Conservation (phyloP, 225 moss, liverwort and hornwort species). For the Pseudoscleropodium purum region DNA sequence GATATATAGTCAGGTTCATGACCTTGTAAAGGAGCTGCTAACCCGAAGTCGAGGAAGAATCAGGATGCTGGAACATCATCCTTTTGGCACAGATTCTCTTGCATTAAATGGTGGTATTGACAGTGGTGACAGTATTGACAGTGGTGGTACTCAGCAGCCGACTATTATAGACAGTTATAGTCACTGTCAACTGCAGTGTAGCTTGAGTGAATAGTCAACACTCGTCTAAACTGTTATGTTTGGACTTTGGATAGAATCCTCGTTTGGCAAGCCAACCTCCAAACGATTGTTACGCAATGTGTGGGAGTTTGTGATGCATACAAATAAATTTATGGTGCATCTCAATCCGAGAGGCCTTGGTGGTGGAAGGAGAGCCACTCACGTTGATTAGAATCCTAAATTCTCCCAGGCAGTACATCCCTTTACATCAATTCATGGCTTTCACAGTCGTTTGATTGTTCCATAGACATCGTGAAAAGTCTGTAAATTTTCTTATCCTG, state of each 20-base stretch:
- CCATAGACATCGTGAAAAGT: not conserved
- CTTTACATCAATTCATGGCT: not conserved
- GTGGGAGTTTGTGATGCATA: not conserved
- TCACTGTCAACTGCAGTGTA: not conserved
- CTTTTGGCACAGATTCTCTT: too few species aligned
- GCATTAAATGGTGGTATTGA: not conserved
- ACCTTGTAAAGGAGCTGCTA: not conserved
- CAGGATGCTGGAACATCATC: not conserved
- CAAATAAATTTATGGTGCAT: not conserved
- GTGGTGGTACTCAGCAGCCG: not conserved
- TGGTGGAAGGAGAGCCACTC: not conserved
- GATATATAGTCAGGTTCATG: not conserved
- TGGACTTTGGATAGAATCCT: not conserved
- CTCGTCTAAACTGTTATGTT: not conserved
- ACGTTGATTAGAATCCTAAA: not conserved
- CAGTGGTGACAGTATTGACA: not conserved
- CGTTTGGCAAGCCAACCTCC: not conserved
- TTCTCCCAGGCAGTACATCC: not conserved
- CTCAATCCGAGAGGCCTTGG: not conserved
- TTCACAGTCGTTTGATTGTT: not conserved
- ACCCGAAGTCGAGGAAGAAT: not conserved
- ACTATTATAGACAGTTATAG: not conserved
- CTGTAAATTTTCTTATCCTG: not conserved
- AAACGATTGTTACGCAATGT: not conserved
- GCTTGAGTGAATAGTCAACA: not conserved